These are phyloP conservation scores for Rhizophagus prolifer DNA, from an alignment of 192 early-diverging fungal genomes.

Conservation along the genomic window DNA sequence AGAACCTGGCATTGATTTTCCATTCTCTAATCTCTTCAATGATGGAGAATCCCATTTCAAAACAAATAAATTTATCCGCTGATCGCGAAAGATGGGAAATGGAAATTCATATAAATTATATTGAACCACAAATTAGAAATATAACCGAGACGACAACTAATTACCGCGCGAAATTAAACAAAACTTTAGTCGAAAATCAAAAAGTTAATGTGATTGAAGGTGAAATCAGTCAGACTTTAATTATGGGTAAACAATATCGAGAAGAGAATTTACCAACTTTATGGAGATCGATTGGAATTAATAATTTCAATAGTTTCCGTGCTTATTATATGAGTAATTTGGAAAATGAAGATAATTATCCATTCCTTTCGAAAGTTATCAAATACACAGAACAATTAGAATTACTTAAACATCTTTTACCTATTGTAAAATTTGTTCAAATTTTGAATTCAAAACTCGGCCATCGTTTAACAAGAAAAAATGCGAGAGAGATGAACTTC, in stretches of 20 bases:
- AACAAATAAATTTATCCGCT: not conserved
- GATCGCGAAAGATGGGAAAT: not conserved
- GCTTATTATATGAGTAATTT: constrained; percentile 15
- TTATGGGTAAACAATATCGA: constrained; percentile 15
- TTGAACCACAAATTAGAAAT: not conserved
- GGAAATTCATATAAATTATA: not conserved
- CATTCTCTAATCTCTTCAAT: constrained; percentile 24
- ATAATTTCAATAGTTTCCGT: constrained; percentile 10
- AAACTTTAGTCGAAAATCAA: not conserved
- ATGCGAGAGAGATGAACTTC: not conserved
- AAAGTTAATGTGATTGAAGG: not conserved
- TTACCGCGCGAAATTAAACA: not conserved
- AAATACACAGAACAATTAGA: constrained; percentile 8
- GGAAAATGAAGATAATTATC: not conserved
- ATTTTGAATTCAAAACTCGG: not conserved
- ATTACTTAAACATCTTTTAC: constrained; percentile 19
- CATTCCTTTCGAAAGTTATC: constrained; percentile 23
- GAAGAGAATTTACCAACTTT: constrained; percentile 5
- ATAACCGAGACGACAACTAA: not conserved
- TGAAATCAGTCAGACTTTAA: constrained; percentile 17
- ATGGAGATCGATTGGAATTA: constrained; percentile 15
- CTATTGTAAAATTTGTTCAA: constrained; percentile 27
- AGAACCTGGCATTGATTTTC: constrained; percentile 23
- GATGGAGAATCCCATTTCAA: not conserved
- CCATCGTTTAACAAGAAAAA: constrained; percentile 2